Evolutionary conservation across 1,284 basidiomycete genomes (phyloP).

Genomic region (Sporisorium scitamineum): DNA sequence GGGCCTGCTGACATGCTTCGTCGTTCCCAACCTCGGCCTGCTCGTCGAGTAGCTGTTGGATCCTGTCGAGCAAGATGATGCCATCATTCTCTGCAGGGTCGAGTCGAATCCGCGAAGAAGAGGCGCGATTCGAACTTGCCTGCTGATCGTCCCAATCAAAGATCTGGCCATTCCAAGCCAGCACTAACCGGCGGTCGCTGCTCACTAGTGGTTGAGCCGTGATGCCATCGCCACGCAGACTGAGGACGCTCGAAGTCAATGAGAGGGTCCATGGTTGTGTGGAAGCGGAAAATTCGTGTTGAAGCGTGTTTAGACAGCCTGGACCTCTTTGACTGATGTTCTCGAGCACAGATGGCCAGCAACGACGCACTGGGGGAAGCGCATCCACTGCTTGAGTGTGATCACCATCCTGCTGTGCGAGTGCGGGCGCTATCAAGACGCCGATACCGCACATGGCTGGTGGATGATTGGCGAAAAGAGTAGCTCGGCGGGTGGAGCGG

Average conservation of each 20-base stretch:
- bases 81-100: slow-evolving; percentile 54
- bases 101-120: slow-evolving; percentile 14
- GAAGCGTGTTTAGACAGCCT: slow-evolving; percentile 15
- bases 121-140: not conserved
- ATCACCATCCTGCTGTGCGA: not conserved
- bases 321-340: slow-evolving; percentile 29
- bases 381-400: not conserved
- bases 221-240: slow-evolving; percentile 54
- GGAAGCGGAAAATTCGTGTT: slow-evolving; percentile 12
- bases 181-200: slow-evolving; percentile 20
- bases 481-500: slow-evolving; percentile 18
- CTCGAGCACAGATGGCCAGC: slow-evolving; percentile 31
- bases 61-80: slow-evolving; percentile 32
- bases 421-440: slow-evolving; percentile 17
- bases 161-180: slow-evolving; percentile 67
- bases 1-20: not conserved
- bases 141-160: slow-evolving; percentile 40
- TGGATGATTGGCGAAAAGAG: not conserved
- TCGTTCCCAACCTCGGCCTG: not conserved
- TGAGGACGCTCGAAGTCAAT: slow-evolving; percentile 52
- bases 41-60: slow-evolving; percentile 18
- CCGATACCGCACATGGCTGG: slow-evolving; percentile 41
- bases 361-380: not conserved
- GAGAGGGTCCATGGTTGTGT: slow-evolving; percentile 17
- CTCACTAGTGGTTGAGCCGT: slow-evolving; percentile 51